These are phyloP conservation scores for Wickerhamomyces bisporus DNA, from an alignment of 805 yeast species.

Conservation along the genomic window DNA sequence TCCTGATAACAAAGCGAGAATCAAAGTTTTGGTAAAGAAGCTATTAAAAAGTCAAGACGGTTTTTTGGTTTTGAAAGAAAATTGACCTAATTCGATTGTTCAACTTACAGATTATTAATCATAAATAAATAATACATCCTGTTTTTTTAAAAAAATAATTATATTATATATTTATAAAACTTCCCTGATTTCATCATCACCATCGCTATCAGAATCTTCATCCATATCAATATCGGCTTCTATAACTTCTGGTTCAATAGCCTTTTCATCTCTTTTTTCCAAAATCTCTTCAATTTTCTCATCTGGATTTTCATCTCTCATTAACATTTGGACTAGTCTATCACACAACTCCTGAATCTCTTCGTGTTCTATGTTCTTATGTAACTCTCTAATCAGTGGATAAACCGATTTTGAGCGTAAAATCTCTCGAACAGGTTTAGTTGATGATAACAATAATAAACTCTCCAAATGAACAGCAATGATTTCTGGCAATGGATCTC, in stretches of 20 bases:
- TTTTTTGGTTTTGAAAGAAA: slow-evolving; percentile 19
- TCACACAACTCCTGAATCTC: slow-evolving; percentile 68
- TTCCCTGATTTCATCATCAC: slow-evolving; percentile 30
- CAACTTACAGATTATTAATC: too few relatives aligned
- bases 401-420: slow-evolving; percentile 81
- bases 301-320: slow-evolving; percentile 78
- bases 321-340: slow-evolving; percentile 79
- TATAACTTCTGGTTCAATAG: slow-evolving; percentile 29
- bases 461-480: slow-evolving; percentile 74
- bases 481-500: slow-evolving; percentile 69
- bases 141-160: too few relatives aligned
- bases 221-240: slow-evolving; percentile 24
- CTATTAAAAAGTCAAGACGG: slow-evolving; percentile 45
- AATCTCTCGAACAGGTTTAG: slow-evolving; percentile 65
- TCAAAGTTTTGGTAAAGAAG: slow-evolving; percentile 53
- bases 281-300: slow-evolving; percentile 42
- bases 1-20: slow-evolving; percentile 55
- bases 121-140: too few relatives aligned
- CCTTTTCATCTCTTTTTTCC: slow-evolving; percentile 42
- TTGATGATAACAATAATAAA: slow-evolving; percentile 71
- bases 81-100: too few relatives aligned
- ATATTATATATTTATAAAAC: slow-evolving; percentile 21
- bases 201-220: slow-evolving; percentile 14
- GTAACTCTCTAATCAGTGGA: slow-evolving; percentile 81
- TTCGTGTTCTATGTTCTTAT: slow-evolving; percentile 47